Percentiles rank a stretch among this genome's conserved stretches.
phyloP scores from a whole-genome alignment of 306 rosid genomes.

The Hylodesmum podocarpum region DNA sequence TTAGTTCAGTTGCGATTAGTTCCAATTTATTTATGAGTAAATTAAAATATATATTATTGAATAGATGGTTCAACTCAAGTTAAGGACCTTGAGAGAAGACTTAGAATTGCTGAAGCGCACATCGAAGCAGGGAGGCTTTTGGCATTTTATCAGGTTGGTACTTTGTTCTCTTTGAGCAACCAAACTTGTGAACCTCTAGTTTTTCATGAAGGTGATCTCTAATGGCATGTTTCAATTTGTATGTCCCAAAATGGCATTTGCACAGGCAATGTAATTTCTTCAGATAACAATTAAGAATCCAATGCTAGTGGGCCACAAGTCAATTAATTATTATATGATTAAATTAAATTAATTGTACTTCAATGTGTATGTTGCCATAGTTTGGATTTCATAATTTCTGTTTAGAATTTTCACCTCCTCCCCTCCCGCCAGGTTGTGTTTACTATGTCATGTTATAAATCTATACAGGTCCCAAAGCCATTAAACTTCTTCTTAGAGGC shows the following conservation, averaged over 20 bases:
- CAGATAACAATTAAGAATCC: not conserved
- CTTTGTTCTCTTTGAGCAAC: conserved; percentile 2
- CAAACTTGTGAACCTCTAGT: conserved; percentile 10
- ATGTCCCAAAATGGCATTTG: not conserved
- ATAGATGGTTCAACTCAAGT: conserved; percentile 51
- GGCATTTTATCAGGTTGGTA: conserved; percentile 83
- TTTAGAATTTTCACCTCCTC: not conserved
- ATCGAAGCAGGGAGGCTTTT: conserved; percentile 95
- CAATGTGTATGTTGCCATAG: not conserved
- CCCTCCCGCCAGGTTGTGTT: conserved; percentile 18
- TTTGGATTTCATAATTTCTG: conserved; percentile 11
- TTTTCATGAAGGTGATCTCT: conserved; percentile 16
- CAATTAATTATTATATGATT: not conserved
- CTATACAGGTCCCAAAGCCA: conserved; percentile 90
- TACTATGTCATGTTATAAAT: conserved; percentile 12
- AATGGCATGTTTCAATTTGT: not conserved
- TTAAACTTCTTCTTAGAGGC: conserved; percentile 73
- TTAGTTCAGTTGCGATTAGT: conserved; percentile 20
- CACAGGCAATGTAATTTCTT: not conserved
- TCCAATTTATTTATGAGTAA: conserved; percentile 10
- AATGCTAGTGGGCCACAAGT: not conserved
- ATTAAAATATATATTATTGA: conserved; percentile 27
- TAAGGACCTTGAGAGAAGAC: conserved; percentile 63
- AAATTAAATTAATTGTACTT: not conserved
- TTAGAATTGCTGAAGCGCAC: conserved; percentile 83